Evolutionary conservation across 1,139 yeast species (phyloP).

Genomic region (Schwanniomyces etchellsii): DNA sequence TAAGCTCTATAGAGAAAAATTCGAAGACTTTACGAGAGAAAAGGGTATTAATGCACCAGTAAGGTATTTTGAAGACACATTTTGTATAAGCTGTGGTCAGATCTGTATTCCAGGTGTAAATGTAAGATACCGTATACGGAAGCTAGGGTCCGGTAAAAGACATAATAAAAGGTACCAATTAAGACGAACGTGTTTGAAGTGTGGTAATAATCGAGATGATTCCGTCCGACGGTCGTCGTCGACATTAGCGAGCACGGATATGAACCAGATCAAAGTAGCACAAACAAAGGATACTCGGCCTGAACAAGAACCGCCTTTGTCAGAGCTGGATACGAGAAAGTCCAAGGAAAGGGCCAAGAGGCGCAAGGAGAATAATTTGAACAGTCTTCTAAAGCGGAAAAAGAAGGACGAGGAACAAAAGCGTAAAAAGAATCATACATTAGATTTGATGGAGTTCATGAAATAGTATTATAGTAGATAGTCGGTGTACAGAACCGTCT

Average conservation of each 20-base stretch:
- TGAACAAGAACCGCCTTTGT: conserved; percentile 3
- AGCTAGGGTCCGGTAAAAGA: conserved; percentile 3
- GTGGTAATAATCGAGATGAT: conserved; percentile 5
- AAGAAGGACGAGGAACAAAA: conserved; percentile 28
- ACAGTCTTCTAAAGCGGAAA: conserved; percentile 36
- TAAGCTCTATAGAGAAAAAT: conserved; percentile 19
- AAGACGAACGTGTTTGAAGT: conserved; percentile 10
- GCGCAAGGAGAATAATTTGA: conserved; percentile 28
- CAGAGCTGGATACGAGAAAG: conserved; percentile 5
- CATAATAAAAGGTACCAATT: conserved; percentile 4
- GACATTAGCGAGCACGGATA: background rate
- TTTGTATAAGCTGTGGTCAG: conserved; percentile 43
- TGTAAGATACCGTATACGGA: conserved; percentile 14
- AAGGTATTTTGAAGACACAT: conserved; percentile 16
- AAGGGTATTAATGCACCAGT: conserved; percentile 25
- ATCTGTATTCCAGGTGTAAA: conserved; percentile 44
- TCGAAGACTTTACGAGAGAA: conserved; percentile 16
- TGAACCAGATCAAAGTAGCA: background rate
- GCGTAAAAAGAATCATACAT: conserved; percentile 21
- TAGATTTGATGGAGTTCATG: conserved; percentile 49
- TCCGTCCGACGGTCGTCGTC: background rate
- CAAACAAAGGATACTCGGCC: background rate
- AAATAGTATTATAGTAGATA: conserved; percentile 8
- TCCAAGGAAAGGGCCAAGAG: conserved; percentile 24
- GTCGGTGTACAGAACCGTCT: conserved; percentile 1